Percentiles rank a stretch among this genome's conserved stretches.
These are phyloP conservation scores for Sordariomycetes sp. DNA, from an alignment of 2,329 filamentous ascomycete genomes.

Conservation along the genomic window DNA sequence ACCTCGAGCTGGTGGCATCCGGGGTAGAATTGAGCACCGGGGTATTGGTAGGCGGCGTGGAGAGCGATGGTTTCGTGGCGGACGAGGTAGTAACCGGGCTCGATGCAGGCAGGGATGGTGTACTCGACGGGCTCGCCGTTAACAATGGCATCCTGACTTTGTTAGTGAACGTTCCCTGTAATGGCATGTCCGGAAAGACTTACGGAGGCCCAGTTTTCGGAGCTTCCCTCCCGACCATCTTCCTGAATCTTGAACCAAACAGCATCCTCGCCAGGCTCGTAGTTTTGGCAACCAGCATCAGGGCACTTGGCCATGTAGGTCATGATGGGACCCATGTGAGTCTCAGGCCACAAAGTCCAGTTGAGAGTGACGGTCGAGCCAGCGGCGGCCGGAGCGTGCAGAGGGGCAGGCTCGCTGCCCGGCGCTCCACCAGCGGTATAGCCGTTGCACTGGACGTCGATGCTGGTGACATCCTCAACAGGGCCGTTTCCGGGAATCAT, in stretches of 20 bases:
- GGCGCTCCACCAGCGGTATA: conserved; percentile 35
- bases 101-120: conserved; percentile 44
- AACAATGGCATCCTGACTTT: conserved; percentile 29
- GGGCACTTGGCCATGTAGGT: conserved; percentile 54
- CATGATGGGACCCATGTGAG: conserved; percentile 43
- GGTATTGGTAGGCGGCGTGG: conserved; percentile 36
- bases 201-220: conserved; percentile 36
- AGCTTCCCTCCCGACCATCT: conserved; percentile 37
- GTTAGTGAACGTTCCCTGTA: too few relatives aligned
- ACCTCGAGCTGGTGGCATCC: conserved; percentile 49
- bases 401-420: conserved; percentile 40
- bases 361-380: conserved; percentile 42
- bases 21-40: conserved; percentile 48
- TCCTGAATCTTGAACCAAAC: conserved; percentile 51
- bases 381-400: conserved; percentile 43
- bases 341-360: conserved; percentile 44
- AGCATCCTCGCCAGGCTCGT: conserved; percentile 33
- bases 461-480: conserved; percentile 39
- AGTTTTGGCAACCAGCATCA: conserved; percentile 38
- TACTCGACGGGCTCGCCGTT: conserved; percentile 37
- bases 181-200: conserved; percentile 9
- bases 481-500: conserved; percentile 49
- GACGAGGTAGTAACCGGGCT: conserved; percentile 46
- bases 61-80: conserved; percentile 49
- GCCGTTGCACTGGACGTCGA: conserved; percentile 48